phyloP scores from a whole-genome alignment of 805 yeast species.

The Candida ascalaphidarum region DNA sequence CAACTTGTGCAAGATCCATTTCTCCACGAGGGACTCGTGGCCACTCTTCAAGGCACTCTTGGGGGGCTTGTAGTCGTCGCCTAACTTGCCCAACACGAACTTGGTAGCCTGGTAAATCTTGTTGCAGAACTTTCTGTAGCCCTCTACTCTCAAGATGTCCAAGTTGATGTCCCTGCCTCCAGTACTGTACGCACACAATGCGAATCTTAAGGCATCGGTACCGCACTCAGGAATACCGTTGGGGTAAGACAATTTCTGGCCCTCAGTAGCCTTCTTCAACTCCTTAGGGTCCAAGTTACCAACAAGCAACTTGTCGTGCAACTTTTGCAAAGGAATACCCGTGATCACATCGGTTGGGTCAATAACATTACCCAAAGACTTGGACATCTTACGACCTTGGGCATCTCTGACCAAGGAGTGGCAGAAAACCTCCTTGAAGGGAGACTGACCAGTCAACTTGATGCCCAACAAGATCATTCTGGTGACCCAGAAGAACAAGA shows the following conservation, averaged over 20 bases:
- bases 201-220: conserved; percentile 96
- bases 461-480: conserved; percentile 91
- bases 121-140: conserved; percentile 98
- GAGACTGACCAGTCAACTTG: conserved; percentile 83
- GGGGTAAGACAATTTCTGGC: conserved; percentile 87
- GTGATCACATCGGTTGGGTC: conserved; percentile 92
- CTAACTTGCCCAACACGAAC: conserved; percentile 88
- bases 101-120: conserved; percentile 98
- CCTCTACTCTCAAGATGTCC: conserved; percentile 94
- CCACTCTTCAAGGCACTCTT: conserved; percentile 56
- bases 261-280: conserved; percentile 75
- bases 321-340: conserved; percentile 73
- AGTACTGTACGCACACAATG: conserved; percentile 95
- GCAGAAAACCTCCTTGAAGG: conserved; percentile 95
- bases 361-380: conserved; percentile 91
- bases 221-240: conserved; percentile 99
- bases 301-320: conserved; percentile 64
- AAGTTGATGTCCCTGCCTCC: conserved; percentile 98
- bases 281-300: conserved; percentile 92
- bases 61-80: conserved; percentile 82
- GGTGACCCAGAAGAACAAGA: conserved; percentile 96
- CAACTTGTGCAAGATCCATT: conserved; percentile 90
- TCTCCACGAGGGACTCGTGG: conserved; percentile 84
- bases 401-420: conserved; percentile 98
- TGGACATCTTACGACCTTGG: conserved; percentile 98